Evolutionary conservation across 805 yeast species (phyloP).

Genomic region (Tetrapisispora pingtungensis): DNA sequence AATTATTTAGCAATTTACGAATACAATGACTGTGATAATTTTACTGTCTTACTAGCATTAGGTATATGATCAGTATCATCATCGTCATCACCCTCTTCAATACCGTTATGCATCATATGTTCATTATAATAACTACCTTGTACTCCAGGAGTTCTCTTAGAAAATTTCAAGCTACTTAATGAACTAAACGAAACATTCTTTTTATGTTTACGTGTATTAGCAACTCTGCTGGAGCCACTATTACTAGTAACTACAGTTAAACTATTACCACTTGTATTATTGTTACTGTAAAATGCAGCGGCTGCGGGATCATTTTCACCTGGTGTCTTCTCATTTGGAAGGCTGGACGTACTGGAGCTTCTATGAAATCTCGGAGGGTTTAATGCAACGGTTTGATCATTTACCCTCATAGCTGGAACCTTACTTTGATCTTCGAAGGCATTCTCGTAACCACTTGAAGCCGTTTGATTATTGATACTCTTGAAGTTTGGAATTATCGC

Average conservation of each 20-base stretch:
- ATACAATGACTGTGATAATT: constrained; percentile 25
- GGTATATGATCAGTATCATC: constrained; percentile 1
- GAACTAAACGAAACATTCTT: constrained; percentile 29
- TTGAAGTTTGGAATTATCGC: background rate
- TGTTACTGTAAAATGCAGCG: constrained; percentile 13
- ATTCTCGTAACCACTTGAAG: background rate
- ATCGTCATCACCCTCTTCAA: constrained; percentile 19
- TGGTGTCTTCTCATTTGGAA: constrained; percentile 11
- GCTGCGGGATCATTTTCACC: constrained; percentile 3
- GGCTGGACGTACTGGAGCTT: constrained; percentile 1
- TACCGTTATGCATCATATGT: constrained; percentile 24
- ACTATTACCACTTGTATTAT: constrained; percentile 19
- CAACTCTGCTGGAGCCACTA: constrained; percentile 13
- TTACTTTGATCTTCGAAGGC: background rate
- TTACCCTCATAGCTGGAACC: constrained; percentile 14
- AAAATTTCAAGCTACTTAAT: constrained; percentile 26
- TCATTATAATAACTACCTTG: constrained; percentile 16
- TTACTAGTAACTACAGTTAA: constrained; percentile 6
- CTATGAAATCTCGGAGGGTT: background rate
- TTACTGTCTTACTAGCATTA: constrained; percentile 13
- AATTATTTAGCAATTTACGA: constrained; percentile 6
- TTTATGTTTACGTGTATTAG: constrained; percentile 25
- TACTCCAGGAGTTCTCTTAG: constrained; percentile 20
- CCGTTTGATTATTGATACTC: background rate
- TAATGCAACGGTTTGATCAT: constrained; percentile 12